Base-by-base conservation (phyloP, 768 basidiomycete species). In the Hericium erinaceus region DNA sequence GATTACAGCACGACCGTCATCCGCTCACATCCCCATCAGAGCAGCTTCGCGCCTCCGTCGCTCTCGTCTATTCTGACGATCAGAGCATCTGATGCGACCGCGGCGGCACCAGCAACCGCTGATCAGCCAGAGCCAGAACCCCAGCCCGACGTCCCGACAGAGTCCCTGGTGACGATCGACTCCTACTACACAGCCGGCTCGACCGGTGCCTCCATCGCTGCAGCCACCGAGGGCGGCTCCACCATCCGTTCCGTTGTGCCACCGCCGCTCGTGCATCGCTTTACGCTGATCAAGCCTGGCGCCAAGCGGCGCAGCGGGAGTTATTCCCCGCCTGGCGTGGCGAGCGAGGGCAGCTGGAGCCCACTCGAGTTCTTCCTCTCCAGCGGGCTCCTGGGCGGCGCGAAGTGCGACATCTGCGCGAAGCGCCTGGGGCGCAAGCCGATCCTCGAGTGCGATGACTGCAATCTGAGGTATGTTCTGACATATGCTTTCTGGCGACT, bases 381-480 rank as follows among this genome's bases (percentile, higher is more conserved):
- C 8, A 86, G 84, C 67, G 87, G 80, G 16, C 70, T 88, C 49
- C 68, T 89, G 22, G 81, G 62, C 2, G 62, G 81, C 3, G 79
- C 84, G 52, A 92, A 87, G 67, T 95, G 92, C 64, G 90, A 90
- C 69, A 71, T 92, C 16, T 95, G 92, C 65, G 66, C 68, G 46
- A 94, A 93, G 76, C 74, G 89, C 50, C 74, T 95, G 40, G 92
- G 92, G 12, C 86, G 88, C 85, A 94, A 92, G 68, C 84, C 91
- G 20, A 80, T 87, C 37, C 72, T 95, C 18, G 83, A 89, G 65
- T 95, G 92, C 67, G 92, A 95, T 69, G 92, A 95, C 70, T 95
- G 93, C 70, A 85, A 87, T 26, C 70, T 90, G 64, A 79, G 83
- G 83, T 55, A 44, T 28, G 54, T 11, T 3, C 24, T 41, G 12